Percentiles rank a stretch among this genome's conserved stretches.
phyloP scores from a whole-genome alignment of 2,329 filamentous ascomycete genomes.

The Fusarium siculi region DNA sequence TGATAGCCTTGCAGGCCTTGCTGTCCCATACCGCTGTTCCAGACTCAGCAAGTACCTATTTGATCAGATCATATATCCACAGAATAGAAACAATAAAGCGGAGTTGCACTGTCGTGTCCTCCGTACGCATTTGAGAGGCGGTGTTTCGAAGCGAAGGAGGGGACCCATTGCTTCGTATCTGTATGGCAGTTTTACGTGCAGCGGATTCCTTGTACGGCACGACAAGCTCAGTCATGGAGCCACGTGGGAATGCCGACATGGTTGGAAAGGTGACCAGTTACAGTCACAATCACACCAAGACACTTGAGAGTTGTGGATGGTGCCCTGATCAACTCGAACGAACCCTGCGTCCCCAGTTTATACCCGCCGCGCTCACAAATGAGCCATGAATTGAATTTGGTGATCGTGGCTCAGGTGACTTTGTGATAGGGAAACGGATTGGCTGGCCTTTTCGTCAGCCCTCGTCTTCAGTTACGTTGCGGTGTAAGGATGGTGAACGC shows the following conservation, averaged over 20 bases:
- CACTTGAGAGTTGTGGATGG: neutral
- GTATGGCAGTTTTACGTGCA: slow-evolving; percentile 35
- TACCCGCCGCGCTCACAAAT: slow-evolving; percentile 9
- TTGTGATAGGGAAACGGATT: slow-evolving; percentile 3
- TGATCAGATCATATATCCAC: slow-evolving; percentile 19
- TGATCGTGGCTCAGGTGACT: slow-evolving; percentile 13
- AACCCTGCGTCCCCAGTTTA: neutral
- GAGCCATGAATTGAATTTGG: slow-evolving; percentile 16
- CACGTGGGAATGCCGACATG: slow-evolving; percentile 42
- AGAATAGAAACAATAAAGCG: slow-evolving; percentile 3
- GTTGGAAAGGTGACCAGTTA: slow-evolving; percentile 41
- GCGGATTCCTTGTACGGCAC: slow-evolving; percentile 25
- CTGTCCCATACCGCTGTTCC: neutral
- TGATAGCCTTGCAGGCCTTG: slow-evolving; percentile 2
- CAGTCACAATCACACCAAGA: neutral
- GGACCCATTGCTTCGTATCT: neutral
- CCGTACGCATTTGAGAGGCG: neutral
- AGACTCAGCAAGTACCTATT: neutral
- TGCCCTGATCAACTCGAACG: neutral
- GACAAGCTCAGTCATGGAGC: slow-evolving; percentile 34
- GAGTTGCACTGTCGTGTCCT: neutral
- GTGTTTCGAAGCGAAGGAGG: slow-evolving; percentile 14
- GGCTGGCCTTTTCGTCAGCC: neutral
- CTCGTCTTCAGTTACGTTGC: slow-evolving; percentile 3
- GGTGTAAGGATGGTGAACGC: slow-evolving; percentile 26